Conservation (phyloP, 176 grass and related monocot genomes). For the Aechmea fasciata region DNA sequence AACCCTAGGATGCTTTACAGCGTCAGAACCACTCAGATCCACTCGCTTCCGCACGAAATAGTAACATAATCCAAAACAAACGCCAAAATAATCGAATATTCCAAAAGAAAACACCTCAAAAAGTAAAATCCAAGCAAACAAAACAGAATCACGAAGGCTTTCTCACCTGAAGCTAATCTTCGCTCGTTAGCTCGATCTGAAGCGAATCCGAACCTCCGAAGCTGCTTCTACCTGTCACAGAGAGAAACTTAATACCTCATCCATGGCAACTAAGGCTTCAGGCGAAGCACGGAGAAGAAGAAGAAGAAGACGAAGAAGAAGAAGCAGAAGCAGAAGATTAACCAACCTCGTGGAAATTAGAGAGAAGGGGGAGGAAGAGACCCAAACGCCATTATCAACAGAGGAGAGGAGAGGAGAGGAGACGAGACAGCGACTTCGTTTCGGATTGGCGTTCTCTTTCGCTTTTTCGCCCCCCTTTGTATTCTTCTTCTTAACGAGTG, state of each 20-base stretch:
- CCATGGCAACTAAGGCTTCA: not conserved
- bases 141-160: not conserved
- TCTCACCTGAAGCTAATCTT: constrained; percentile 4
- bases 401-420: too few species aligned
- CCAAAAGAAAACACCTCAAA: constrained; percentile 1
- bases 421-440: too few species aligned
- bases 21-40: not conserved
- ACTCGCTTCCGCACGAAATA: not conserved
- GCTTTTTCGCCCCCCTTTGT: too few species aligned
- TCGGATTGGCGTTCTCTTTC: too few species aligned
- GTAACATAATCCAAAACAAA: not conserved
- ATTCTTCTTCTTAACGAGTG: too few species aligned
- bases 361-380: too few species aligned
- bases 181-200: not conserved
- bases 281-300: too few species aligned
- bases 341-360: too few species aligned
- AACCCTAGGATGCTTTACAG: not conserved
- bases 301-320: too few species aligned
- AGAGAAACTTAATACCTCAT: not conserved
- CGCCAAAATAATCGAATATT: not conserved
- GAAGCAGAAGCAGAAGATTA: too few species aligned
- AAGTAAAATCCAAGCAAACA: not conserved
- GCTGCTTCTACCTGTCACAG: not conserved
- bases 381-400: too few species aligned
- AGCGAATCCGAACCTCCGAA: not conserved